These are phyloP conservation scores for Sarcomyxa edulis DNA, from an alignment of 768 basidiomycete genomes.

Conservation along the genomic window DNA sequence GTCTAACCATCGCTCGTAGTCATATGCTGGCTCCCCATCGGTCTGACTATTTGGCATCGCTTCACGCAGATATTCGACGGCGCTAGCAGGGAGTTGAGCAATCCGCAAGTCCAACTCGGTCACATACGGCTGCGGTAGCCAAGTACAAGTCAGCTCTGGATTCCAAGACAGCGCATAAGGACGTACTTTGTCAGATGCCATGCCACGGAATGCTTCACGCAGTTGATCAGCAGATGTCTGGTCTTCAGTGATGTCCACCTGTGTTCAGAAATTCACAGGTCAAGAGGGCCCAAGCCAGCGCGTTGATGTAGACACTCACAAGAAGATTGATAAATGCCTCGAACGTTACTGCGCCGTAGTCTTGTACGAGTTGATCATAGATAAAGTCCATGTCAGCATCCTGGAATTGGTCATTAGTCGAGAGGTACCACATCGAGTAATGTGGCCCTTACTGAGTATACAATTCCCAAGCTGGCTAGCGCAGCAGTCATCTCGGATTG, in stretches of 20 bases:
- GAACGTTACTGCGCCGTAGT: conserved; percentile 86
- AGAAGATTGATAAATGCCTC: conserved; percentile 93
- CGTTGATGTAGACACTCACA: conserved; percentile 35
- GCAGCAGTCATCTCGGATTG: conserved; percentile 90
- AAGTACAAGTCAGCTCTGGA: not conserved
- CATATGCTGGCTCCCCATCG: conserved; percentile 65
- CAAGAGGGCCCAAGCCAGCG: conserved; percentile 2
- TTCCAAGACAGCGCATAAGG: not conserved
- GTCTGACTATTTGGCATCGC: conserved; percentile 64
- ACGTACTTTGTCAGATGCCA: conserved; percentile 82
- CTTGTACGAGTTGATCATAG: conserved; percentile 70
- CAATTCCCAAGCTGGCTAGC: conserved; percentile 88
- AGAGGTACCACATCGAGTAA: not conserved
- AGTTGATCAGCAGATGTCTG: conserved; percentile 91
- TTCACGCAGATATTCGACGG: conserved; percentile 78
- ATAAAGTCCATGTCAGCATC: conserved; percentile 87
- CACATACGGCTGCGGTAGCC: conserved; percentile 68
- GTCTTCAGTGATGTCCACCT: conserved; percentile 97
- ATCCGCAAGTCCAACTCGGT: conserved; percentile 90
- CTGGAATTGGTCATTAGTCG: conserved; percentile 24
- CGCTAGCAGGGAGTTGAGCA: conserved; percentile 69
- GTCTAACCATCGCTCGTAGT: conserved; percentile 80
- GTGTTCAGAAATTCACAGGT: conserved; percentile 2
- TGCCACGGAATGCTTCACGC: conserved; percentile 87
- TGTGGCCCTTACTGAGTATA: conserved; percentile 62